phyloP scores from a whole-genome alignment of 1,139 yeast genomes.

The Blastobotrys proliferans region DNA sequence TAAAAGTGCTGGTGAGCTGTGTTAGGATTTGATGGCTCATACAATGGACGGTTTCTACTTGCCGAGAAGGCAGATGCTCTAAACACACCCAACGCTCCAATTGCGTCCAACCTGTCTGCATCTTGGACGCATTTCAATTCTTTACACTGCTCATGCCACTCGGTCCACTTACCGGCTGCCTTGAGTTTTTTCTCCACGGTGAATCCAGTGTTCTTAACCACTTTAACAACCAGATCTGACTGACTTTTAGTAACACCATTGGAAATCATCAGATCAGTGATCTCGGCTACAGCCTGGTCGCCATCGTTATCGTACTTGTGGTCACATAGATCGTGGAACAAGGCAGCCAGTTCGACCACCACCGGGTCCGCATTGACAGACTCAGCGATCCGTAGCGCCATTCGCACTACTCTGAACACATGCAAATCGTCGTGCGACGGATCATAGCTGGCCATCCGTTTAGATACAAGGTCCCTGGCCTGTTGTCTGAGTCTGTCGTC shows the following conservation, averaged over 20 bases:
- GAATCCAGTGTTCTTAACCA: conserved; percentile 32
- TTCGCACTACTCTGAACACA: conserved; percentile 31
- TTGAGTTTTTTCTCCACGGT: conserved; percentile 30
- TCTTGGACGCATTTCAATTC: conserved; percentile 38
- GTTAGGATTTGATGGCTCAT: conserved; percentile 15
- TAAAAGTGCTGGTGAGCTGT: conserved; percentile 30
- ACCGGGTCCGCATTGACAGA: conserved; percentile 22
- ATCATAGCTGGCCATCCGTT: conserved; percentile 31
- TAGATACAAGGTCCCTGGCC: conserved; percentile 22
- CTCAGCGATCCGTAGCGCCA: conserved; percentile 28
- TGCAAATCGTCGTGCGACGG: conserved; percentile 34
- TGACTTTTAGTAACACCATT: conserved; percentile 22
- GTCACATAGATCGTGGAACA: conserved; percentile 38
- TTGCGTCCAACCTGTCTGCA: conserved; percentile 40
- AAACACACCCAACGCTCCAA: conserved; percentile 37
- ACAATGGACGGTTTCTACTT: conserved; percentile 29
- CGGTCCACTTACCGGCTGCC: conserved; percentile 27
- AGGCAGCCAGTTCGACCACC: conserved; percentile 37
- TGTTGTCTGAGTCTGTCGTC: neutral
- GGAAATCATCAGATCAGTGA: conserved; percentile 1
- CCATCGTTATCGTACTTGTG: conserved; percentile 32
- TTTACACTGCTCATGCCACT: conserved; percentile 28
- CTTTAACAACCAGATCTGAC: conserved; percentile 25
- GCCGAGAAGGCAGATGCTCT: conserved; percentile 36
- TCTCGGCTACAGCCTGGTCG: conserved; percentile 13